Evolutionary conservation across 345 rosid species (phyloP).

Genomic region (Eucalyptus erythrocorys): DNA sequence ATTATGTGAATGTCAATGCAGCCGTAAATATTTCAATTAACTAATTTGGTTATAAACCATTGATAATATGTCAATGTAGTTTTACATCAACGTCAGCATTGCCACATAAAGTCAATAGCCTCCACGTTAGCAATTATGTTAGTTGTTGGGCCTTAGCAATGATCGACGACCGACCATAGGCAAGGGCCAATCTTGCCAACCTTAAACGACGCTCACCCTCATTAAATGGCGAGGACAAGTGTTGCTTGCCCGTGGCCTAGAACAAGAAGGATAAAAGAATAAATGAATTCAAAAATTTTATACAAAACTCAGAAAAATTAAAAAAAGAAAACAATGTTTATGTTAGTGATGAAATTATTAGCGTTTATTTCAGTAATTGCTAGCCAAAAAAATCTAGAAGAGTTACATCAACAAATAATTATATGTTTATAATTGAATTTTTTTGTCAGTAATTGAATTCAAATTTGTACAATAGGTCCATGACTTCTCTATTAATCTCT

Average conservation of each 20-base stretch:
- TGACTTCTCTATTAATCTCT: not conserved
- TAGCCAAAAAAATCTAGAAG: rapidly evolving
- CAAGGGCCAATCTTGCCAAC: not conserved
- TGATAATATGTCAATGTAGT: not conserved
- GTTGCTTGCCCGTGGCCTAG: rapidly evolving
- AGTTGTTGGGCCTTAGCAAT: not conserved
- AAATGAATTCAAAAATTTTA: not conserved
- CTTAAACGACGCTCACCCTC: rapidly evolving
- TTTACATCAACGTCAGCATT: too few relatives aligned
- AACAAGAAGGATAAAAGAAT: not conserved
- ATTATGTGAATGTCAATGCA: rapidly evolving
- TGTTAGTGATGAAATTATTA: rapidly evolving
- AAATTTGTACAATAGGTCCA: rapidly evolving
- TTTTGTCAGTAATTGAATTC: not conserved
- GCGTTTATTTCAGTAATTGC: rapidly evolving
- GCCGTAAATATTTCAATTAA: not conserved
- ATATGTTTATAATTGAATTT: not conserved
- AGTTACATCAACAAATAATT: rapidly evolving
- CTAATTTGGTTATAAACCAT: not conserved
- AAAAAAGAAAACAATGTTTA: rapidly evolving
- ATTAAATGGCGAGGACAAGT: rapidly evolving
- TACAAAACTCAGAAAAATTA: not conserved
- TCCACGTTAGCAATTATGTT: too few relatives aligned
- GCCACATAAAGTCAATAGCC: too few relatives aligned
- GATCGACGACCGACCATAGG: rapidly evolving